A percentile compares a stretch with the other conserved stretches of the same genome.
Conservation (phyloP, 768 basidiomycete genomes). For the Leccinum longicurvipes region DNA sequence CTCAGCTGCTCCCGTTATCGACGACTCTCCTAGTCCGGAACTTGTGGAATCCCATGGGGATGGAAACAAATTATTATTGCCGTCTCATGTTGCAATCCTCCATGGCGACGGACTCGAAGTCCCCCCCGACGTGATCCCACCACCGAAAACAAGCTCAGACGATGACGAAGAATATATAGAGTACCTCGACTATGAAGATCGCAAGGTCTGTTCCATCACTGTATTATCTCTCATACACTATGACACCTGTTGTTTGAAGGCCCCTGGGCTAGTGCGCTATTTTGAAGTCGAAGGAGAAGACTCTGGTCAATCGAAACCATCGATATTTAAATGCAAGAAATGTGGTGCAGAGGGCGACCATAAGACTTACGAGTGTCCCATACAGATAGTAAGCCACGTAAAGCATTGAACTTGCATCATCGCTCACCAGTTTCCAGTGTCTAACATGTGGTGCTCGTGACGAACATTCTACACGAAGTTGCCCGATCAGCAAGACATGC, state of each 20-base stretch:
- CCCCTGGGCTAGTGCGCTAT: slow-evolving; percentile 53
- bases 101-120: slow-evolving; percentile 24
- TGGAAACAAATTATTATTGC: slow-evolving; percentile 46
- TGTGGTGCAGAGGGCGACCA: slow-evolving; percentile 77
- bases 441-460: slow-evolving; percentile 77
- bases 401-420: neutral
- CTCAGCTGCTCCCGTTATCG: slow-evolving; percentile 37
- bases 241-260: slow-evolving; percentile 34
- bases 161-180: slow-evolving; percentile 71
- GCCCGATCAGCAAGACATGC: slow-evolving; percentile 79
- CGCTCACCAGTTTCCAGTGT: slow-evolving; percentile 46
- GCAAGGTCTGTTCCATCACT: slow-evolving; percentile 42
- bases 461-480: slow-evolving; percentile 73
- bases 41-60: slow-evolving; percentile 19
- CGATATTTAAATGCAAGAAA: slow-evolving; percentile 64
- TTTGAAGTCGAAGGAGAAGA: slow-evolving; percentile 51
- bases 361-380: slow-evolving; percentile 62
- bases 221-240: neutral
- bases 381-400: slow-evolving; percentile 57
- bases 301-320: slow-evolving; percentile 37
- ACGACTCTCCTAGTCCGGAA: slow-evolving; percentile 6
- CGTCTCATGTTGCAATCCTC: slow-evolving; percentile 65
- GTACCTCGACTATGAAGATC: slow-evolving; percentile 71
- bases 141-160: slow-evolving; percentile 41
- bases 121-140: slow-evolving; percentile 45